These are phyloP conservation scores for Diplodia mutila DNA, from an alignment of 2,329 filamentous ascomycete species.

Conservation along the genomic window DNA sequence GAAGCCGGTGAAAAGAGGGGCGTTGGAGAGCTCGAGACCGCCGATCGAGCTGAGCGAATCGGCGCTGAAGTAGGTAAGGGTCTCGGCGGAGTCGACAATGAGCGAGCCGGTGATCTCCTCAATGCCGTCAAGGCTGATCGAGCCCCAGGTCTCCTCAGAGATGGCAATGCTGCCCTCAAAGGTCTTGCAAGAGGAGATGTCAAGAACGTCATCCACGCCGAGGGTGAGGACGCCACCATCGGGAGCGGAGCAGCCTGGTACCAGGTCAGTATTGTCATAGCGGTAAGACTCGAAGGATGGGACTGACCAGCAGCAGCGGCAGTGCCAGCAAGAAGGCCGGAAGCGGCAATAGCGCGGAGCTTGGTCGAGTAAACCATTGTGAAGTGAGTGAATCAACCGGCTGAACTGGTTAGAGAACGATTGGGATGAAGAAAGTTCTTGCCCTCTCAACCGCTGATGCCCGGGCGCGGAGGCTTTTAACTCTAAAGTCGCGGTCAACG, in stretches of 20 bases:
- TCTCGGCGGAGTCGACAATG: conserved; percentile 6
- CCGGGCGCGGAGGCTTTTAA: conserved; percentile 4
- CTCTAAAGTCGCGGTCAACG: conserved; percentile 16
- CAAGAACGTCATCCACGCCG: neutral
- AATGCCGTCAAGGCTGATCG: conserved; percentile 9
- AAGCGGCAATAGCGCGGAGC: conserved; percentile 20
- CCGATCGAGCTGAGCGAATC: conserved; percentile 5
- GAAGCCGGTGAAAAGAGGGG: neutral
- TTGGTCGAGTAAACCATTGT: conserved; percentile 17
- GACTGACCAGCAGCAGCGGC: conserved; percentile 15
- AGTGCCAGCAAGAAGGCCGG: conserved; percentile 4
- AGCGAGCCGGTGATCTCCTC: conserved; percentile 23
- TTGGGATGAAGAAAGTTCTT: conserved; percentile 19
- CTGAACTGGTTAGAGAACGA: neutral
- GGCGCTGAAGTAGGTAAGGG: conserved; percentile 16
- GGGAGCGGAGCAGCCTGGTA: conserved; percentile 12
- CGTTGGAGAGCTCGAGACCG: conserved; percentile 8
- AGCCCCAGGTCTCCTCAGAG: conserved; percentile 34
- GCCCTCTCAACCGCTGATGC: neutral
- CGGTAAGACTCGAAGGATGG: too few species aligned
- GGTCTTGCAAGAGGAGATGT: conserved; percentile 14
- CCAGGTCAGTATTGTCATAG: neutral
- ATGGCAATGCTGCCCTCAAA: conserved; percentile 16
- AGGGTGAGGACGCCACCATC: conserved; percentile 9
- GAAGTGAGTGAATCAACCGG: conserved; percentile 1